Evolutionary conservation across 1,139 yeast species (phyloP).

Genomic region (Suhomyces coccinellae): DNA sequence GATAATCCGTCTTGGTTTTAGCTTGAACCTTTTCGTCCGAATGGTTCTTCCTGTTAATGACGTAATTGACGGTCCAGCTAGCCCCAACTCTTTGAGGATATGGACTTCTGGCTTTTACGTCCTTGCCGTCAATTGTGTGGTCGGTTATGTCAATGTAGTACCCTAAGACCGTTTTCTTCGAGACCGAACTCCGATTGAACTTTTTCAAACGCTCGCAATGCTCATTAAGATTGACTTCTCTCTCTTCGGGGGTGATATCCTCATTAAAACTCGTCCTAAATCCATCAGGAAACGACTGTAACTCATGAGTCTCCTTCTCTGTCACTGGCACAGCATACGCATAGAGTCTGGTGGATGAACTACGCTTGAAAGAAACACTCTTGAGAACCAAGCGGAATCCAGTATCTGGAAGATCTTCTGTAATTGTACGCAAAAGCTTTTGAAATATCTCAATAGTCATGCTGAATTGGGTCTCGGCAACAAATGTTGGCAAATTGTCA

Average conservation of each 20-base stretch:
- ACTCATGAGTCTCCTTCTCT: constrained; percentile 22
- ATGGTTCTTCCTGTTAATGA: constrained; percentile 12
- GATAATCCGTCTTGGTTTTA: constrained; percentile 9
- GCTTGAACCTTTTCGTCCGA: constrained; percentile 1
- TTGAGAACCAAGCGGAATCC: constrained; percentile 36
- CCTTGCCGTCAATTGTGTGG: constrained; percentile 16
- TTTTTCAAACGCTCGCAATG: constrained; percentile 20
- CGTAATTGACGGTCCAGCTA: constrained; percentile 16
- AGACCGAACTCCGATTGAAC: constrained; percentile 16
- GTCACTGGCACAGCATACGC: constrained; percentile 38
- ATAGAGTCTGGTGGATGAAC: constrained; percentile 19
- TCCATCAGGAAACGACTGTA: constrained; percentile 25
- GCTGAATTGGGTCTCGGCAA: constrained; percentile 75
- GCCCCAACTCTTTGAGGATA: constrained; percentile 15
- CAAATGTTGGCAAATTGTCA: constrained; percentile 41
- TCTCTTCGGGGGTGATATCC: constrained; percentile 17
- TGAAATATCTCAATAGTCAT: constrained; percentile 61
- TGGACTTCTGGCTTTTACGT: constrained; percentile 8
- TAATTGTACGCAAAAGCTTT: constrained; percentile 44
- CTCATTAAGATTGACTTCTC: constrained; percentile 16
- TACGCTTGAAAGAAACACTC: constrained; percentile 15
- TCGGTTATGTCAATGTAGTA: constrained; percentile 14
- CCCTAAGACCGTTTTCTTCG: constrained; percentile 9
- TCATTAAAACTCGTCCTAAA: constrained; percentile 26
- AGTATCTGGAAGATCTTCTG: constrained; percentile 28